phyloP scores from a whole-genome alignment of 2,329 filamentous ascomycete species.

The Bertia moriformis region DNA sequence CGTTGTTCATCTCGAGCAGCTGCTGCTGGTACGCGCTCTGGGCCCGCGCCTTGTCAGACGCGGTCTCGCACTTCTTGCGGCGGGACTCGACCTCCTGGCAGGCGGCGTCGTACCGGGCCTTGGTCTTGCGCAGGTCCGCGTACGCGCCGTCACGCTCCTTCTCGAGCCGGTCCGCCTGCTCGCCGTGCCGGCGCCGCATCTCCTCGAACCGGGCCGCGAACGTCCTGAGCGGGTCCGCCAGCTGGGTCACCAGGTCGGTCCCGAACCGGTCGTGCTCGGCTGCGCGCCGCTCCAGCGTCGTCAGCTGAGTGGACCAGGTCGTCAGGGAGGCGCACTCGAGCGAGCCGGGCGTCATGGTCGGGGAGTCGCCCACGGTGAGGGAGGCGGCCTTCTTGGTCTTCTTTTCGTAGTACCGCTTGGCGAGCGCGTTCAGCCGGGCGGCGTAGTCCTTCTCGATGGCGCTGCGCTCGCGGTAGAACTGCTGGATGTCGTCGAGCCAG shows the following conservation, averaged over 20 bases:
- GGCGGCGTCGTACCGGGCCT: slow-evolving; percentile 79
- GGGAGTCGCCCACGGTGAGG: slow-evolving; percentile 85
- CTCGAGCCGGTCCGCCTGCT: slow-evolving; percentile 78
- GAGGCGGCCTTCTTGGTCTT: slow-evolving; percentile 79
- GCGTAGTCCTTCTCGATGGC: slow-evolving; percentile 95
- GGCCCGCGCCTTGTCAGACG: slow-evolving; percentile 89
- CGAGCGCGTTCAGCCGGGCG: slow-evolving; percentile 69
- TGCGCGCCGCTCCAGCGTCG: slow-evolving; percentile 73
- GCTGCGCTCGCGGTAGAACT: slow-evolving; percentile 90
- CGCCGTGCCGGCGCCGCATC: slow-evolving; percentile 74
- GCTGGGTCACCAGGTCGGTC: slow-evolving; percentile 60
- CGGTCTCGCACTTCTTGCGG: slow-evolving; percentile 85
- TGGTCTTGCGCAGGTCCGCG: slow-evolving; percentile 73
- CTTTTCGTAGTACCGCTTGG: slow-evolving; percentile 95
- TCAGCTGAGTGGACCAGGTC: slow-evolving; percentile 90
- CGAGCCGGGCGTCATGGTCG: slow-evolving; percentile 83
- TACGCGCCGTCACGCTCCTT: slow-evolving; percentile 78
- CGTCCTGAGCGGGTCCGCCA: slow-evolving; percentile 75
- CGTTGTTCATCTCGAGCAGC: slow-evolving; percentile 86
- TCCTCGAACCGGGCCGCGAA: slow-evolving; percentile 71
- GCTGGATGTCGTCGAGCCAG: slow-evolving; percentile 93
- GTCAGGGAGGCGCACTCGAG: slow-evolving; percentile 93
- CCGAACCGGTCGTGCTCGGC: slow-evolving; percentile 78
- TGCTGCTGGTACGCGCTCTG: slow-evolving; percentile 87
- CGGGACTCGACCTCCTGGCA: slow-evolving; percentile 91